Conservation (phyloP, 2,329 filamentous ascomycete species). For the Tricladium varicosporioides region DNA sequence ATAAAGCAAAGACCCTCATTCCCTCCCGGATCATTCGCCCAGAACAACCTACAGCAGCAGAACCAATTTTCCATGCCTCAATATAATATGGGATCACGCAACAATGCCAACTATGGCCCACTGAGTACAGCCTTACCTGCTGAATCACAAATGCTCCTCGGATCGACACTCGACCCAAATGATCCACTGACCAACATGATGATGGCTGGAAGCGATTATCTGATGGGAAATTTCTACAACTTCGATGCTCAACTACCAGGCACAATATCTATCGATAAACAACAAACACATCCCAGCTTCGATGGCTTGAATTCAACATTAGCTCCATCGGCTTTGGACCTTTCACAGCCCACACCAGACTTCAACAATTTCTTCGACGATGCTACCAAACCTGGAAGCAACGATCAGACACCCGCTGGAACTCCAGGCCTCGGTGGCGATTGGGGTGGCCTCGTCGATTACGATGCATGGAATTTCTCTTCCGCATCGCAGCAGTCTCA, state of each 20-base stretch:
- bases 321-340: constrained; percentile 11
- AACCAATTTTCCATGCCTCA: constrained; percentile 10
- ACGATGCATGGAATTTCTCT: constrained; percentile 9
- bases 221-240: constrained; percentile 25
- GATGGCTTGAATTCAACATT: constrained; percentile 24
- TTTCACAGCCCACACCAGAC: neutral
- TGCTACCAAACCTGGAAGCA: constrained; percentile 2
- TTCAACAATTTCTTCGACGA: constrained; percentile 19
- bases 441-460: constrained; percentile 20
- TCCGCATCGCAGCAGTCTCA: constrained; percentile 10
- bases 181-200: constrained; percentile 44
- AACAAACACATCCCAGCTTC: constrained; percentile 12
- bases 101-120: constrained; percentile 30
- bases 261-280: constrained; percentile 12
- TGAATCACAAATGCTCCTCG: constrained; percentile 53
- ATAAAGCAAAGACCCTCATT: constrained; percentile 22
- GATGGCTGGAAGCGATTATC: constrained; percentile 38
- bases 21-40: constrained; percentile 20
- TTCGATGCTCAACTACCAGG: constrained; percentile 12
- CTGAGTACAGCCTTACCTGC: constrained; percentile 49
- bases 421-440: constrained; percentile 15
- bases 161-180: constrained; percentile 42
- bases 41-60: constrained; percentile 10
- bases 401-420: constrained; percentile 1
- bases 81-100: neutral